Evolutionary conservation across 345 rosid species (phyloP), one percentile per base, ranked within the genome.

Genomic region (Salix exigua): DNA sequence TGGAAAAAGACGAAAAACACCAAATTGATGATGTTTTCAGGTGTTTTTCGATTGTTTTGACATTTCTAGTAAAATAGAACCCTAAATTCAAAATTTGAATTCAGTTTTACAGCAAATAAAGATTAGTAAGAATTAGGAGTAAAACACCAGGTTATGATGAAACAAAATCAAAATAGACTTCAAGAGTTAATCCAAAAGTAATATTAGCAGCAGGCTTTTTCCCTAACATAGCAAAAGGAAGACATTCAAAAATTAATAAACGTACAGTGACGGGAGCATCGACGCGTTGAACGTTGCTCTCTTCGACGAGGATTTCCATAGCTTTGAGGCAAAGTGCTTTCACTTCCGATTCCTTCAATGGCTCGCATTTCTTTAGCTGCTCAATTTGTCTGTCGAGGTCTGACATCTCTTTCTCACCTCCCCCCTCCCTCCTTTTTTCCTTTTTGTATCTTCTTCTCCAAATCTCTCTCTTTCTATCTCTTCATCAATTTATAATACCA

Each of bases 361-460:
- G 97, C 74, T 96, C 98, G 85, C 99, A 96, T 16, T 87, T 88
- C 89, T 96, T 96, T 77, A 96, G 91, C 84, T 90, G 97, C 88
- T 92, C 97, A 80, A 96, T 94, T 78, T 96, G 98, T 79, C 87
- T 84, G 82, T 96, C 99, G 67, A 96, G 88, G 89, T 96, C 98
- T 50, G 99, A 94, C 98, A 96, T 96, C 83, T 86, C 83, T n/a
- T 23, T 9, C 4, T 23, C 26, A n/a, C 62, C 10, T 55, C 66
- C 21, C 37, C 66, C 4, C 26, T n/a, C 5, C 4, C 38, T 18
- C 69, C 23, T 23, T n/a, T n/a, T n/a, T n/a, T n/a, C n/a, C n/a
- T n/a, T 46, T 17, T 19, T 23, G 19, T 31, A 28, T 33, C 53
- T 16, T 33, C 53, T 26, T 46, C 42, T 60, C 48, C 26, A 14